Base-by-base conservation (phyloP, 2,329 filamentous ascomycete species). In the Hansfordia pulvinata region DNA sequence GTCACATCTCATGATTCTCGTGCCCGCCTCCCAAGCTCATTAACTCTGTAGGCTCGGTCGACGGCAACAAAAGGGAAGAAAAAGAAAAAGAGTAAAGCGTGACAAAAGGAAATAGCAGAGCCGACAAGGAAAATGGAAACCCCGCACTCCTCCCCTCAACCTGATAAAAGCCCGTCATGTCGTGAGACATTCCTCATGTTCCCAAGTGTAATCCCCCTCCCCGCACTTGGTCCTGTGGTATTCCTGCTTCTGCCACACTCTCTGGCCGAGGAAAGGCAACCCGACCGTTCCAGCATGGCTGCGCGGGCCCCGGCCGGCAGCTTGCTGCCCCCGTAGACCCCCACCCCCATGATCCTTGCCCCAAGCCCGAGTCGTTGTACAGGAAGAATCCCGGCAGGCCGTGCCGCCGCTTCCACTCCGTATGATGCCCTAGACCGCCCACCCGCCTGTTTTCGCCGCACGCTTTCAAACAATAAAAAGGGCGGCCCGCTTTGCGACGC, bases 401-500 rank as follows among this genome's bases (percentile, higher is more conserved):
- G n/a, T n/a, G n/a, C n/a, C n/a, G n/a, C n/a, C n/a, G n/a, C n/a
- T n/a, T n/a, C n/a, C n/a, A n/a, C n/a, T n/a, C n/a, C n/a, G n/a
- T n/a, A n/a, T n/a, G n/a, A n/a, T n/a, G n/a, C n/a, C 26, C 31
- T 32, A 30, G 34, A 22, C 33, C 29, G 19, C 30, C 33, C 31
- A 38, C 40, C 40, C 42, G 36, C 37, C 40, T 38, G 31, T 43
- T 46, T 44, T 46, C 43, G 41, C 44, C 42, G n/a, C n/a, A n/a
- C n/a, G n/a, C n/a, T n/a, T n/a, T 17, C 23, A 34, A 35, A 35
- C 31, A 27, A 22, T 20, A 17, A 23, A 28, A 19, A 27, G 26
- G 22, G 10, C 12, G 12, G 17, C 22, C 17, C 22, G 22, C 22
- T 23, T 23, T n/a, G n/a, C n/a, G n/a, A n/a, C n/a, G n/a, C n/a